phyloP scores from a whole-genome alignment of 306 rosid genomes.

The Vigna trinervia region DNA sequence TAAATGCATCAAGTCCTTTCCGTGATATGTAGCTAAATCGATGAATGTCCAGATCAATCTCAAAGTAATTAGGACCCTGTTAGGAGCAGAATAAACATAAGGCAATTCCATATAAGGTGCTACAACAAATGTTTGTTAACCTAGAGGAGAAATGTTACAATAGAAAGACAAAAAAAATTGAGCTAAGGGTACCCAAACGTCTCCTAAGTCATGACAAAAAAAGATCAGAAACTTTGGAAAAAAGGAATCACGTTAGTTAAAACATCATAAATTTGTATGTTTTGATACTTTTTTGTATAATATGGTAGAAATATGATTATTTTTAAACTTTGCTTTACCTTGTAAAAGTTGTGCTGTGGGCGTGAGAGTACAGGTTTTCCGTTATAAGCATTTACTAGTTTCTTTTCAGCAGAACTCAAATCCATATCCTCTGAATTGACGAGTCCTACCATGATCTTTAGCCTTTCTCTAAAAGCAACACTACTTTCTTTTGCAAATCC shows the following conservation, averaged over 20 bases:
- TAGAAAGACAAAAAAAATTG: neutral
- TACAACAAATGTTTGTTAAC: neutral
- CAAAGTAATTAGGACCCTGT: conserved; percentile 91
- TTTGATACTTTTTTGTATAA: neutral
- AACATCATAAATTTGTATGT: neutral
- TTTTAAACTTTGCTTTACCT: conserved; percentile 47
- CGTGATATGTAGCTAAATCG: conserved; percentile 95
- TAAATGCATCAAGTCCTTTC: conserved; percentile 87
- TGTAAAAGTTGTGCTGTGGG: conserved; percentile 88
- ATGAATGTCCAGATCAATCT: conserved; percentile 97
- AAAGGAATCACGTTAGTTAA: neutral
- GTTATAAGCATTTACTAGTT: conserved; percentile 80
- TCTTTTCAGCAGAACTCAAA: conserved; percentile 78
- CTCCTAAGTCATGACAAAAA: neutral
- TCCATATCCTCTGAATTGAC: conserved; percentile 87
- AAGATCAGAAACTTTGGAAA: neutral
- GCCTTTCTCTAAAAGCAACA: conserved; percentile 83
- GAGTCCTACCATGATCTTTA: conserved; percentile 90
- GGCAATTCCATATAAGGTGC: neutral
- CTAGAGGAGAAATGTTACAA: neutral
- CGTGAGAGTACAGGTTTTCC: conserved; percentile 95
- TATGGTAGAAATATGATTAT: neutral
- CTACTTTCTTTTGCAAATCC: conserved; percentile 85
- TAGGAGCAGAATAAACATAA: conserved; percentile 22
- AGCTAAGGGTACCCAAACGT: neutral